Evolutionary conservation across 1,139 yeast genomes (phyloP).

Genomic region (Candida frijolesensis): DNA sequence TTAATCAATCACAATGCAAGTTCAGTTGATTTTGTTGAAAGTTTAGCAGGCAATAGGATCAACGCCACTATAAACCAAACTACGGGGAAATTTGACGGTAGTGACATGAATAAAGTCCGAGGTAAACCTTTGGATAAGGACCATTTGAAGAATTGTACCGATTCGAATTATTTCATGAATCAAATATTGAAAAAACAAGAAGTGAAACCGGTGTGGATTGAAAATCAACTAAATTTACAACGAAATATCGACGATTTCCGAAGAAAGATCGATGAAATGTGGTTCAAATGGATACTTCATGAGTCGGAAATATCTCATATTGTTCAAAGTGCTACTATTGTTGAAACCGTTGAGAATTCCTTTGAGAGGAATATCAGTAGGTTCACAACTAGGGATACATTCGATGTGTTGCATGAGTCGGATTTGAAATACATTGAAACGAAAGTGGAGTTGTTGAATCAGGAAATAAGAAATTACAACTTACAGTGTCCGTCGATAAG

Average conservation of each 20-base stretch:
- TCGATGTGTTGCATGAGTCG: constrained; percentile 12
- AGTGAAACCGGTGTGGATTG: constrained; percentile 87
- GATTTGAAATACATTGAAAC: constrained; percentile 38
- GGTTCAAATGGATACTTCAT: constrained; percentile 43
- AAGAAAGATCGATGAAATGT: constrained; percentile 40
- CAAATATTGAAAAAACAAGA: constrained; percentile 73
- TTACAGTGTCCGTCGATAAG: constrained; percentile 72
- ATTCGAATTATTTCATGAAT: constrained; percentile 45
- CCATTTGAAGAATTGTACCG: constrained; percentile 61
- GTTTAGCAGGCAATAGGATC: constrained; percentile 73
- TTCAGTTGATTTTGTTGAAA: constrained; percentile 50
- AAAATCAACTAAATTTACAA: constrained; percentile 66
- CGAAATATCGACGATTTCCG: constrained; percentile 50
- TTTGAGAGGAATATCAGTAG: constrained; percentile 10
- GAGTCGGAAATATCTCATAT: constrained; percentile 20
- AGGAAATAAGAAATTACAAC: constrained; percentile 68
- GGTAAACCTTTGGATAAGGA: constrained; percentile 61
- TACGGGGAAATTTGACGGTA: constrained; percentile 62
- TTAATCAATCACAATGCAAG: constrained; percentile 38
- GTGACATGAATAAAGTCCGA: constrained; percentile 51
- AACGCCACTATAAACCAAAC: constrained; percentile 66
- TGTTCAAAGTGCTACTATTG: constrained; percentile 17
- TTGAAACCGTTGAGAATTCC: constrained; percentile 15
- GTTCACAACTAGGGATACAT: constrained; percentile 3
- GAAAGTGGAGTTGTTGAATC: constrained; percentile 55